Conservation (phyloP, 225 moss, liverwort and hornwort species). For the Pleurozium schreberi region DNA sequence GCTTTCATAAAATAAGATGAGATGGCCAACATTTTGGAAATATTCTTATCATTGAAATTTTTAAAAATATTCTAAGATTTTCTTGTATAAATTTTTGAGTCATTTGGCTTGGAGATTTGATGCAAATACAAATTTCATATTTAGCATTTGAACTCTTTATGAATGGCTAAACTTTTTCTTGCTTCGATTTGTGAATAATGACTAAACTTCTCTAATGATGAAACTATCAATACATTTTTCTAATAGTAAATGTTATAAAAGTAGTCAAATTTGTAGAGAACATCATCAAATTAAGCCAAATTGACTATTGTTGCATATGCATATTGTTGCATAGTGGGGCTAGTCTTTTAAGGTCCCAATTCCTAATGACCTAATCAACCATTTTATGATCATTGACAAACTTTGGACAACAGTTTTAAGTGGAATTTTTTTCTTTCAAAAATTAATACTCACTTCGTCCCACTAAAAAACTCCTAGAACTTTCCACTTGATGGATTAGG, state of each 20-base stretch:
- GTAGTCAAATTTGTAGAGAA: not conserved
- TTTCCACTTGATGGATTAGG: too few species aligned
- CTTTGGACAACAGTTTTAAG: not conserved
- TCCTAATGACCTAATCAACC: not conserved
- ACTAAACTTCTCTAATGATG: not conserved
- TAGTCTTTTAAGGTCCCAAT: not conserved
- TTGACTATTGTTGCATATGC: not conserved
- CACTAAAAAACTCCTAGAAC: too few species aligned
- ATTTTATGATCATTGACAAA: fast-evolving
- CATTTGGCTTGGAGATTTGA: not conserved
- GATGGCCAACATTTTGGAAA: not conserved
- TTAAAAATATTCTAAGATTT: not conserved
- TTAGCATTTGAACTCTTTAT: too few species aligned
- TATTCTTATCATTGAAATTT: not conserved
- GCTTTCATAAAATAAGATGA: not conserved
- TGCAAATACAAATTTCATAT: not conserved
- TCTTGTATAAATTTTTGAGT: not conserved
- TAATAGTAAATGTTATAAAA: not conserved
- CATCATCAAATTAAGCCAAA: not conserved
- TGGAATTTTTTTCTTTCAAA: not conserved
- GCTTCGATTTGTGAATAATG: not conserved
- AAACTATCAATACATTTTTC: not conserved
- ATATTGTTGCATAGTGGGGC: fast-evolving
- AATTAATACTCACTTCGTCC: too few species aligned
- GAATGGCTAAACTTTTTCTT: not conserved